A percentile compares a stretch with the other conserved stretches of the same genome.
Evolutionary conservation across 306 rosid species (phyloP).

Genomic region (Arachis hypogaea): DNA sequence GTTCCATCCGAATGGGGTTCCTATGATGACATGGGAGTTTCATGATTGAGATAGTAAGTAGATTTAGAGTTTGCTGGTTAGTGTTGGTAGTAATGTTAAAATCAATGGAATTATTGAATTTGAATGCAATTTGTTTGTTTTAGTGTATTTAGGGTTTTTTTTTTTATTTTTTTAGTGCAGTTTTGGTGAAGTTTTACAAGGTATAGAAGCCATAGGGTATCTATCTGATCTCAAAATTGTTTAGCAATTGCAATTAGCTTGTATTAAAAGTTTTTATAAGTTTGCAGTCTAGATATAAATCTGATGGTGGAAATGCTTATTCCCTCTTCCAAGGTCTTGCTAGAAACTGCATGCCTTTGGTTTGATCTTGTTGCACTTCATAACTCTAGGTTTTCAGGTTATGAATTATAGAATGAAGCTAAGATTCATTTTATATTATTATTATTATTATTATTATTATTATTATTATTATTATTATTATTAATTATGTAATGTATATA

Average conservation of each 20-base stretch:
- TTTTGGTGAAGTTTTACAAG: not conserved
- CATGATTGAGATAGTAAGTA: slow-evolving; percentile 19
- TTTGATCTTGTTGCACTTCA: slow-evolving; percentile 68
- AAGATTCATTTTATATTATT: too few relatives aligned
- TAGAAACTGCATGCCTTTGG: slow-evolving; percentile 79
- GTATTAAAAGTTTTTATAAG: not conserved
- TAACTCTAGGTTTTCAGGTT: slow-evolving; percentile 80
- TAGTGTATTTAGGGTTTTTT: too few relatives aligned
- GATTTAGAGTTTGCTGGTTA: slow-evolving; percentile 11
- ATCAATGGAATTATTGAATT: slow-evolving; percentile 1
- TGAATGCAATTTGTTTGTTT: too few relatives aligned
- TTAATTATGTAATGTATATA: not conserved
- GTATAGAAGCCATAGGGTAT: not conserved
- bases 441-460: too few relatives aligned
- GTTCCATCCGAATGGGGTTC: slow-evolving; percentile 9
- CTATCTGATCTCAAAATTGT: not conserved
- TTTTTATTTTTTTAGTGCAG: not conserved
- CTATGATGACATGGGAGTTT: slow-evolving; percentile 13
- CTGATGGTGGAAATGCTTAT: slow-evolving; percentile 44
- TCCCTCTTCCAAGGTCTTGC: slow-evolving; percentile 91
- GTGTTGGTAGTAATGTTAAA: not conserved
- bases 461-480: too few relatives aligned
- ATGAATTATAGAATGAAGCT: slow-evolving; percentile 56
- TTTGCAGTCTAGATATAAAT: not conserved
- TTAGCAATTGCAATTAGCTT: not conserved